Conservation (phyloP, 2,329 filamentous ascomycete genomes). For the Zasmidium cellare region DNA sequence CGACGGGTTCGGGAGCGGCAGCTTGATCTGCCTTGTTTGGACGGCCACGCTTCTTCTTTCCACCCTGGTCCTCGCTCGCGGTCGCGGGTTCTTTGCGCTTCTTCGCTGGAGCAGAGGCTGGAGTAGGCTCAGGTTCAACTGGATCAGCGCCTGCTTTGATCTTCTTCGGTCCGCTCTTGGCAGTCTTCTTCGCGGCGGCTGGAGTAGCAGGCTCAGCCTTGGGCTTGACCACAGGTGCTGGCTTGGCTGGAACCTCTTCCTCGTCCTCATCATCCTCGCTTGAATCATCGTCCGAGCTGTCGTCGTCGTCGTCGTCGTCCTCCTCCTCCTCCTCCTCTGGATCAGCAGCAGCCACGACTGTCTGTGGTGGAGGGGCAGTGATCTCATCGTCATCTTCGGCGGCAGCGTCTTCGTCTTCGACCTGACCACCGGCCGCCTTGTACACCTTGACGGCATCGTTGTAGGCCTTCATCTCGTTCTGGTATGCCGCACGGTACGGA, state of each 20-base stretch:
- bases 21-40: constrained; percentile 28
- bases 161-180: constrained; percentile 37
- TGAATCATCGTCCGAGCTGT: constrained; percentile 17
- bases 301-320: constrained; percentile 16
- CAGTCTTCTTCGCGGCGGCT: constrained; percentile 25
- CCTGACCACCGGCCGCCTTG: constrained; percentile 49
- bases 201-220: constrained; percentile 23
- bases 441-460: constrained; percentile 58
- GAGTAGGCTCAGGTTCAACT: constrained; percentile 24
- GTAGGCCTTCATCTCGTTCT: constrained; percentile 57
- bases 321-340: constrained; percentile 26
- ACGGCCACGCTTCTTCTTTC: constrained; percentile 36
- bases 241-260: constrained; percentile 33
- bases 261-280: constrained; percentile 27
- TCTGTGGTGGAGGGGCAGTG: constrained; percentile 27
- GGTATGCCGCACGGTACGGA: constrained; percentile 62
- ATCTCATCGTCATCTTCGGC: constrained; percentile 22
- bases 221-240: constrained; percentile 29
- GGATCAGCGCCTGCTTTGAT: constrained; percentile 27
- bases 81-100: constrained; percentile 32
- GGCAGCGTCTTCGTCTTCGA: constrained; percentile 25
- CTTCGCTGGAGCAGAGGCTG: constrained; percentile 21
- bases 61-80: constrained; percentile 13
- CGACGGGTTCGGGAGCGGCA: no score
- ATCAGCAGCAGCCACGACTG: constrained; percentile 13